phyloP scores from a whole-genome alignment of 2,329 filamentous ascomycete genomes.

The Nigrograna mackinnonii region DNA sequence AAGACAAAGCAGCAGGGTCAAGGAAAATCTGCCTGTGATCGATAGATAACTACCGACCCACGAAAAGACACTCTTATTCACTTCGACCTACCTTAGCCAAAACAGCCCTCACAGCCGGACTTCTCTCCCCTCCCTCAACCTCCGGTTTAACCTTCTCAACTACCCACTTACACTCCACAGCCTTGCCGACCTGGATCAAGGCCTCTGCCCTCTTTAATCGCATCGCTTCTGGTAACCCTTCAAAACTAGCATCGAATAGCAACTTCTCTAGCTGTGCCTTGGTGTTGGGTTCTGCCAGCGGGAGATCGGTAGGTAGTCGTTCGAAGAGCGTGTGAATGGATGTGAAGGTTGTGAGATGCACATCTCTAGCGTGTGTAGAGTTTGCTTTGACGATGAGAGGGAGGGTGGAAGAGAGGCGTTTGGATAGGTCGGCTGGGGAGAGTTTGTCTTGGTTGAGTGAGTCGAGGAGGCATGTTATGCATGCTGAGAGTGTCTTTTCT shows the following conservation, averaged over 20 bases:
- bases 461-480: conserved; percentile 19
- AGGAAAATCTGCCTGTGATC: too few relatives aligned
- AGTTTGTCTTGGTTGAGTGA: conserved; percentile 19
- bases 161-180: conserved; percentile 14
- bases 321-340: conserved; percentile 22
- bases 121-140: conserved; percentile 21
- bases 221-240: conserved; percentile 29
- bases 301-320: conserved; percentile 9
- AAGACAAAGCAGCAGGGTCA: too few relatives aligned
- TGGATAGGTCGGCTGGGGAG: conserved; percentile 11
- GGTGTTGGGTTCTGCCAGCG: conserved; percentile 7
- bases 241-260: conserved; percentile 26
- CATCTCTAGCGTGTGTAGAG: conserved; percentile 18
- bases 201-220: conserved; percentile 30
- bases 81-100: conserved; percentile 24
- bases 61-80: too few relatives aligned
- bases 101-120: conserved; percentile 20
- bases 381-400: conserved; percentile 19
- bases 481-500: conserved; percentile 25
- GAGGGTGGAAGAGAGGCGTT: conserved; percentile 14
- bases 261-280: conserved; percentile 19
- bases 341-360: conserved; percentile 27
- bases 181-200: conserved; percentile 19
- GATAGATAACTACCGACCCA: too few relatives aligned
- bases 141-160: conserved; percentile 17